Percentiles rank a stretch among this genome's conserved stretches.
Conservation (phyloP, 371 early-diverging fungal genomes). For the Mortierella sp. region DNA sequence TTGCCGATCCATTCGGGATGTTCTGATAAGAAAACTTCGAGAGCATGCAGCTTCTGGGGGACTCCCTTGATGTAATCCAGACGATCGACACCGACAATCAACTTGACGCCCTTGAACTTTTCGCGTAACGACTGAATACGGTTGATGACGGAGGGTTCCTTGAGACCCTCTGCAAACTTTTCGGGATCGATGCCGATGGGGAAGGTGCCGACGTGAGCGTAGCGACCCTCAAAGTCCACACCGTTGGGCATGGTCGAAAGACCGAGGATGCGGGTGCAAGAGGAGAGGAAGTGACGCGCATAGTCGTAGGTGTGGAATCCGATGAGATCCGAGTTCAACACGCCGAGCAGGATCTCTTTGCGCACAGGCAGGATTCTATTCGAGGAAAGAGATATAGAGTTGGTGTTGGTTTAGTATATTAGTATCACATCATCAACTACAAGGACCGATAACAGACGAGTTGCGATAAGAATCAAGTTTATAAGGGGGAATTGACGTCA, state of each 20-base stretch:
- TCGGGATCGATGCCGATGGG: constrained; percentile 99
- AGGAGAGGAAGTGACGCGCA: constrained; percentile 97
- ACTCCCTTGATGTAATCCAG: constrained; percentile 99
- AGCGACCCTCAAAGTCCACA: constrained; percentile 89
- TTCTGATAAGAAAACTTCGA: constrained; percentile 91
- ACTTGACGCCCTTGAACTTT: constrained; percentile 89
- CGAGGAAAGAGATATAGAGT: too few relatives aligned
- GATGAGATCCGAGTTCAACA: constrained; percentile 91
- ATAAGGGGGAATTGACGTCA: constrained; percentile 19
- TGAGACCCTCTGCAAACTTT: constrained; percentile 88
- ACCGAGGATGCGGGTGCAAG: constrained; percentile 95
- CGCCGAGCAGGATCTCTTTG: constrained; percentile 91
- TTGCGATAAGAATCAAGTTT: not conserved
- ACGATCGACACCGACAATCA: constrained; percentile 99
- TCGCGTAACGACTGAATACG: constrained; percentile 84
- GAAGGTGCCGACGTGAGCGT: constrained; percentile 96
- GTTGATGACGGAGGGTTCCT: constrained; percentile 72
- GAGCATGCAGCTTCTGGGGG: constrained; percentile 97
- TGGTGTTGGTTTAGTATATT: not conserved
- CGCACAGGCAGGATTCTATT: constrained; percentile 90
- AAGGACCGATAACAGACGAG: not conserved
- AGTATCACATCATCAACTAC: constrained; percentile 2
- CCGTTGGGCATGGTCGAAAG: constrained; percentile 92
- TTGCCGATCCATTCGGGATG: constrained; percentile 96
- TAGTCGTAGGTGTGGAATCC: constrained; percentile 99